Evolutionary conservation across 768 basidiomycete genomes (phyloP).

Genomic region (Nidularia pulvinata): DNA sequence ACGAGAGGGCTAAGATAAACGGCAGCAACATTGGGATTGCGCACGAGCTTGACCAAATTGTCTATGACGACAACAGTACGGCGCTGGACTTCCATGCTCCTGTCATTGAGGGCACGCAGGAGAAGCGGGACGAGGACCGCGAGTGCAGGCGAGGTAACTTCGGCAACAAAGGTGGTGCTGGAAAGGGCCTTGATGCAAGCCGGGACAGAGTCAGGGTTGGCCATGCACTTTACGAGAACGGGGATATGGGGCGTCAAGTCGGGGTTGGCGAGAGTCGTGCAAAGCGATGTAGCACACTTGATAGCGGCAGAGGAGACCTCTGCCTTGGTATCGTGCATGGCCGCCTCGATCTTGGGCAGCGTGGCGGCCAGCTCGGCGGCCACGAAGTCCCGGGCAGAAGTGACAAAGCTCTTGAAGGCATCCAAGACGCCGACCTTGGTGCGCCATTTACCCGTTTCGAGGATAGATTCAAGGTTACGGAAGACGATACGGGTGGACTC

Average conservation of each 20-base stretch:
- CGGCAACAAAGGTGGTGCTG: slow-evolving; percentile 94
- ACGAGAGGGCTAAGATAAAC: slow-evolving; percentile 85
- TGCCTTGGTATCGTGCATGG: slow-evolving; percentile 97
- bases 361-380: slow-evolving; percentile 82
- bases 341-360: slow-evolving; percentile 83
- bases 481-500: slow-evolving; percentile 77
- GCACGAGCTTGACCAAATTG: slow-evolving; percentile 97
- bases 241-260: slow-evolving; percentile 91
- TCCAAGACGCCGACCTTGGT: slow-evolving; percentile 94
- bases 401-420: slow-evolving; percentile 75
- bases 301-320: slow-evolving; percentile 88
- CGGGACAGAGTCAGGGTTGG: slow-evolving; percentile 83
- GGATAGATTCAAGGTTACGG: slow-evolving; percentile 64
- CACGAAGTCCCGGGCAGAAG: slow-evolving; percentile 68
- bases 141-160: slow-evolving; percentile 95
- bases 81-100: slow-evolving; percentile 96
- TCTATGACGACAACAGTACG: slow-evolving; percentile 94
- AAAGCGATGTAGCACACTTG: slow-evolving; percentile 90
- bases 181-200: slow-evolving; percentile 95
- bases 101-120: slow-evolving; percentile 88
- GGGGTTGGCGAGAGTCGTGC: slow-evolving; percentile 89
- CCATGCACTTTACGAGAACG: slow-evolving; percentile 92
- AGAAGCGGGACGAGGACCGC: slow-evolving; percentile 95
- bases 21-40: slow-evolving; percentile 88
- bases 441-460: slow-evolving; percentile 91